Conservation (phyloP, 306 rosid genomes). For the Lathyrus tuberosus region DNA sequence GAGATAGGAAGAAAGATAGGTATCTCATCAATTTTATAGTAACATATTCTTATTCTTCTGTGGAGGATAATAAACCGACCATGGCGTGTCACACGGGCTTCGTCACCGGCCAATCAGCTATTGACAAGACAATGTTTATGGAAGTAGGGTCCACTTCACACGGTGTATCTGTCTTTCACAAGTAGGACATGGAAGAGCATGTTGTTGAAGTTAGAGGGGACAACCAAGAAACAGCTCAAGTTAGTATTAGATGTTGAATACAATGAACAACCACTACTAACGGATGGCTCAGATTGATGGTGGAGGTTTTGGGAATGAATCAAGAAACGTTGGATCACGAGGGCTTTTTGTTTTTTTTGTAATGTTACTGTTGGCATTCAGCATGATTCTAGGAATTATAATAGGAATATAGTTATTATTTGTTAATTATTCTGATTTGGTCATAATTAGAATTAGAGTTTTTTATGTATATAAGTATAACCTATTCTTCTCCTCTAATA, state of each 20-base stretch:
- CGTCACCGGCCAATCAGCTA: slow-evolving; percentile 38
- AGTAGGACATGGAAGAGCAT: slow-evolving; percentile 45
- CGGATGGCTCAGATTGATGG: slow-evolving; percentile 47
- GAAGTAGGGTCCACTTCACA: slow-evolving; percentile 8
- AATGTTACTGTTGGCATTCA: too few species aligned
- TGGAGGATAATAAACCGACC: slow-evolving; percentile 28
- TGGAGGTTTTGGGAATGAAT: not conserved
- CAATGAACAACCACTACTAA: slow-evolving; percentile 39
- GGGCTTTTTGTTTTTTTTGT: not conserved
- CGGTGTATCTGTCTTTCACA: slow-evolving; percentile 37
- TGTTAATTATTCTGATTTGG: too few species aligned
- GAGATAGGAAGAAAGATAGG: not conserved
- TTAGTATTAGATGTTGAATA: slow-evolving; percentile 38
- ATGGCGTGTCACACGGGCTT: slow-evolving; percentile 44
- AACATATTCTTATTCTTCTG: slow-evolving; percentile 30
- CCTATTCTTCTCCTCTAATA: too few species aligned
- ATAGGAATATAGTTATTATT: too few species aligned
- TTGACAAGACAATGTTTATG: slow-evolving; percentile 21
- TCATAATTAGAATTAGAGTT: too few species aligned
- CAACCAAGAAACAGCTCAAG: slow-evolving; percentile 50
- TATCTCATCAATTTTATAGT: slow-evolving; percentile 47
- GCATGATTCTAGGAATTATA: too few species aligned
- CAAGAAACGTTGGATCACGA: not conserved
- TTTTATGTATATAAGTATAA: too few species aligned
- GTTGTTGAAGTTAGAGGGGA: slow-evolving; percentile 48